Percentiles rank a stretch among this genome's conserved stretches.
Conservation (phyloP, 208 protist species). For the Leishmania gerbilli region DNA sequence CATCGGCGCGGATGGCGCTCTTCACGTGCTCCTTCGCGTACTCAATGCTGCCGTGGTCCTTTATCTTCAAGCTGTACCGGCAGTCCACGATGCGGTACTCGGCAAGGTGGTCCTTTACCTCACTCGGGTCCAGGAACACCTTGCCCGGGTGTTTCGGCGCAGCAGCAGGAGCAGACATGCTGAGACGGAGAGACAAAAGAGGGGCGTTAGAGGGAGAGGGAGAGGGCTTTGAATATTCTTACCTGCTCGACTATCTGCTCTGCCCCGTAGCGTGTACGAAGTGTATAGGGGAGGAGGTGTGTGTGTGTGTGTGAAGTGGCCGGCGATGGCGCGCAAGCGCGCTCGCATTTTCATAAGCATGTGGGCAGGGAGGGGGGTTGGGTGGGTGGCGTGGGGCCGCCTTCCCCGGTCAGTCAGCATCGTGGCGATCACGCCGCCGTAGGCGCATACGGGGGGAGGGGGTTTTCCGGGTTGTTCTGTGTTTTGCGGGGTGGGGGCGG, state of each 20-base stretch:
- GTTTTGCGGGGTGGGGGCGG: too few species aligned
- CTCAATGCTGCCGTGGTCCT: slow-evolving; percentile 41
- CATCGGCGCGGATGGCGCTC: slow-evolving; percentile 48
- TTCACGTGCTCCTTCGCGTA: slow-evolving; percentile 59
- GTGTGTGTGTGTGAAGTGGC: too few species aligned
- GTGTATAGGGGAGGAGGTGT: neutral
- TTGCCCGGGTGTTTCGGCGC: slow-evolving; percentile 29
- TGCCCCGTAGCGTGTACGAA: neutral
- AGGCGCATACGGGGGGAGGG: too few species aligned
- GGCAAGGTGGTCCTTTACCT: slow-evolving; percentile 42
- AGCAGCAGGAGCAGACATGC: slow-evolving; percentile 14
- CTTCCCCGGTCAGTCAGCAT: too few species aligned
- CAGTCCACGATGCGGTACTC: slow-evolving; percentile 73
- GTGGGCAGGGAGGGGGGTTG: too few species aligned
- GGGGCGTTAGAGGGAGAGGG: neutral
- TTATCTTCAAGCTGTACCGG: slow-evolving; percentile 60
- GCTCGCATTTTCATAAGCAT: too few species aligned
- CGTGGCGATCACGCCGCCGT: too few species aligned
- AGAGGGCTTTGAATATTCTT: neutral
- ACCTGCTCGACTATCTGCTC: neutral
- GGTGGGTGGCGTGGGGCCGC: too few species aligned
- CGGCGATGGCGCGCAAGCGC: too few species aligned
- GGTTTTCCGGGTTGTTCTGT: too few species aligned
- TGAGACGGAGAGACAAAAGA: neutral
- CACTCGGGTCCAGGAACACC: slow-evolving; percentile 60